Evolutionary conservation across 2,329 filamentous ascomycete species (phyloP).

Genomic region (Decorospora gaudefroyi): DNA sequence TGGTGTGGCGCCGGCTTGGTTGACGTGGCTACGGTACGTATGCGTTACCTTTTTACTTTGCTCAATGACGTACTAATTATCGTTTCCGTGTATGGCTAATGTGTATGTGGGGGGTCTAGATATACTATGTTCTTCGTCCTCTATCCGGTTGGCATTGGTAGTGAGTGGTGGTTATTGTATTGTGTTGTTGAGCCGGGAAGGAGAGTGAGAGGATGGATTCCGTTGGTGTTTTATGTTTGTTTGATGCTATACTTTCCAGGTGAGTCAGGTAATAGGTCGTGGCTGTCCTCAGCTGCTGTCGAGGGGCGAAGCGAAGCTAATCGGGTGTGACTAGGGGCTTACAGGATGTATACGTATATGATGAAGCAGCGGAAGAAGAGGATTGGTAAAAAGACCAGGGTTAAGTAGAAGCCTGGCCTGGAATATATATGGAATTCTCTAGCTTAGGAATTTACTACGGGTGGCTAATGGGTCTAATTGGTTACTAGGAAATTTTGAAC

Average conservation of each 20-base stretch:
- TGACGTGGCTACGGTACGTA: slow-evolving; percentile 30
- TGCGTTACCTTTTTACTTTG: neutral
- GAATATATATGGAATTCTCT: too few species aligned
- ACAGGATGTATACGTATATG: slow-evolving; percentile 38
- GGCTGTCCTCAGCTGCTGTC: too few species aligned
- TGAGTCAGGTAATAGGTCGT: slow-evolving; percentile 11
- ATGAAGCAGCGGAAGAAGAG: slow-evolving; percentile 33
- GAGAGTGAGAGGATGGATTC: slow-evolving; percentile 16
- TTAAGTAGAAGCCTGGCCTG: too few species aligned
- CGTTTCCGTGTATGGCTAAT: neutral
- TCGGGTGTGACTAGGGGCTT: slow-evolving; percentile 22
- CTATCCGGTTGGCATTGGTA: slow-evolving; percentile 36
- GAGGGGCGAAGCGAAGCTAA: too few species aligned
- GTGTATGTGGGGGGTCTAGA: too few species aligned
- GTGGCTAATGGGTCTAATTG: too few species aligned
- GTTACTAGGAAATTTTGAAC: too few species aligned
- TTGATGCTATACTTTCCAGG: slow-evolving; percentile 32
- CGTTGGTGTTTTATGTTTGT: slow-evolving; percentile 26
- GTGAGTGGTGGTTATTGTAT: slow-evolving; percentile 37
- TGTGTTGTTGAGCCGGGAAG: slow-evolving; percentile 17
- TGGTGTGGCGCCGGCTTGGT: slow-evolving; percentile 13
- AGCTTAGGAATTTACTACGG: too few species aligned
- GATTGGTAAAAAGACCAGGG: too few species aligned
- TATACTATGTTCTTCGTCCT: slow-evolving; percentile 33
- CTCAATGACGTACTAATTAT: neutral